Conservation (phyloP, 257 asterid species). For the Lantana camara region DNA sequence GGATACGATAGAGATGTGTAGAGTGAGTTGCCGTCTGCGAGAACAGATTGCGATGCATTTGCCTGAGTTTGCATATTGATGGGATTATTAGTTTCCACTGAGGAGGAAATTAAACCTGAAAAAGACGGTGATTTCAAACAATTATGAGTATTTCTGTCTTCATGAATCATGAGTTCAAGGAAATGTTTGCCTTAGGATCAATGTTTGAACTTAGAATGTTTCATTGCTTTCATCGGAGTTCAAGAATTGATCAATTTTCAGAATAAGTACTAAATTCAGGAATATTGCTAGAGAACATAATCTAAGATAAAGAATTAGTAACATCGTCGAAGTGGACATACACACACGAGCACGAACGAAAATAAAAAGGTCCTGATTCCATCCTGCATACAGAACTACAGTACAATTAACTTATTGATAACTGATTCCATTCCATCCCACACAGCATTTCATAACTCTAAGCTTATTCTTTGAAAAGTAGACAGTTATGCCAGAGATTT, state of each 20-base stretch:
- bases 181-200: background rate
- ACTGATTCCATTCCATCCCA: background rate
- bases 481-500: background rate
- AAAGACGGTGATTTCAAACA: conserved; percentile 5
- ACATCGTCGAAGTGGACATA: no score
- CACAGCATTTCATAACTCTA: background rate
- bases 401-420: no score
- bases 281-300: background rate
- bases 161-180: no score
- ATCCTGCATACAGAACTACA: no score
- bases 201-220: background rate
- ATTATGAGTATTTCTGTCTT: background rate
- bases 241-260: background rate
- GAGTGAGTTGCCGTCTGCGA: conserved; percentile 38
- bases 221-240: background rate
- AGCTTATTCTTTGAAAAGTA: no score
- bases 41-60: conserved; percentile 33
- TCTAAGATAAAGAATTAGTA: no score
- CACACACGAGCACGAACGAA: no score
- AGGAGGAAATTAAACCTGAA: conserved; percentile 10
- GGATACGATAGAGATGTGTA: conserved; percentile 29
- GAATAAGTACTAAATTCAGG: background rate
- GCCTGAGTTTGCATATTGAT: conserved; percentile 32
- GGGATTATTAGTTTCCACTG: conserved; percentile 17
- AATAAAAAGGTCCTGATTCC: no score